Percentiles rank a stretch among this genome's conserved stretches.
These are phyloP conservation scores for Pleoardoris graminearum DNA, from an alignment of 2,329 filamentous ascomycete genomes.

Conservation along the genomic window DNA sequence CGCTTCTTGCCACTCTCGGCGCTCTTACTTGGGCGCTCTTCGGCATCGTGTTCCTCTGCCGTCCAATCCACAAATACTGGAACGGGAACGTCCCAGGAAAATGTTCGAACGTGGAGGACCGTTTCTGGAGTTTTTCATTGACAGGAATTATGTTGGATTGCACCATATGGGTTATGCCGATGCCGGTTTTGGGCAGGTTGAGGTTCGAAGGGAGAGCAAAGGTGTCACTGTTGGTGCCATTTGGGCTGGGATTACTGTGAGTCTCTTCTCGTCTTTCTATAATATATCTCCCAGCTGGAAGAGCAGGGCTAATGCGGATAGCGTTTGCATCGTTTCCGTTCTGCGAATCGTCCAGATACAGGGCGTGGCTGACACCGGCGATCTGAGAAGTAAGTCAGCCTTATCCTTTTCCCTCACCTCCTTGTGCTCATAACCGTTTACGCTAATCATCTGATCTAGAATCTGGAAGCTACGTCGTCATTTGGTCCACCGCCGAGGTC, in stretches of 20 bases:
- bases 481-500: conserved; percentile 49
- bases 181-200: conserved; percentile 34
- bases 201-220: conserved; percentile 40
- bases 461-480: conserved; percentile 46
- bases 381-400: conserved; percentile 30
- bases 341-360: conserved; percentile 33
- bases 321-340: conserved; percentile 36
- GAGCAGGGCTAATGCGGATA: conserved; percentile 6
- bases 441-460: conserved; percentile 14
- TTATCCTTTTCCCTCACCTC: background rate
- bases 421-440: background rate
- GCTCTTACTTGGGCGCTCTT: conserved; percentile 31
- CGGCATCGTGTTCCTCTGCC: conserved; percentile 35
- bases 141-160: conserved; percentile 37
- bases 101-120: conserved; percentile 29
- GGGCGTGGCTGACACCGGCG: conserved; percentile 17
- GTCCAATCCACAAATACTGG: conserved; percentile 34
- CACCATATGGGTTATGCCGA: conserved; percentile 37
- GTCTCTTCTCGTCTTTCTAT: too few relatives aligned
- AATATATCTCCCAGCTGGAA: too few relatives aligned
- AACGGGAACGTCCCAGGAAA: conserved; percentile 18
- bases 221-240: conserved; percentile 35
- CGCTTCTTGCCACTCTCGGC: conserved; percentile 24
- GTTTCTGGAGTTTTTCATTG: conserved; percentile 31
- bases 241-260: conserved; percentile 34